Percentiles rank a stretch among this genome's conserved stretches.
Evolutionary conservation across 2,329 filamentous ascomycete species (phyloP).

Genomic region (Dothideomycetes sp.): DNA sequence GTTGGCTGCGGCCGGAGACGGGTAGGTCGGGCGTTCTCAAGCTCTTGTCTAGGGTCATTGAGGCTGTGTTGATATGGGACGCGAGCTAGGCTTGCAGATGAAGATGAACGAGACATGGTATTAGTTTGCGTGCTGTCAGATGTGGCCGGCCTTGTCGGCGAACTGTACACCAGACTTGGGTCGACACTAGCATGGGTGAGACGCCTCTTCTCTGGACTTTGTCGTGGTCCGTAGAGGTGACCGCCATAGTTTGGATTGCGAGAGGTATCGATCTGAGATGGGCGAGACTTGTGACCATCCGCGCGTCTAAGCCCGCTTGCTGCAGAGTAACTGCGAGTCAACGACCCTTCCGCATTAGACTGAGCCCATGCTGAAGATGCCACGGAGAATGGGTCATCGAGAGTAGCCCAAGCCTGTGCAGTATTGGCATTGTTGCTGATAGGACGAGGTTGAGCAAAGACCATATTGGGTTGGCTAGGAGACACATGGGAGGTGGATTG

Average conservation of each 20-base stretch:
- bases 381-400: neutral
- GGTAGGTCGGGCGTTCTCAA: conserved; percentile 11
- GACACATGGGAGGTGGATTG: too few relatives aligned
- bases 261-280: neutral
- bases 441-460: neutral
- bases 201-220: neutral
- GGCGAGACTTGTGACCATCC: neutral
- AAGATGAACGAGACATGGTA: conserved; percentile 1
- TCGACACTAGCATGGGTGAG: conserved; percentile 30
- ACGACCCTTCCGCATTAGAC: conserved; percentile 1
- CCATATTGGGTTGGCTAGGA: neutral
- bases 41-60: conserved; percentile 23
- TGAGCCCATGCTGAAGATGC: neutral
- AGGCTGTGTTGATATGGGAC: conserved; percentile 27
- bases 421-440: neutral
- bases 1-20: too few relatives aligned
- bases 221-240: neutral
- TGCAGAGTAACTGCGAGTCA: conserved; percentile 4
- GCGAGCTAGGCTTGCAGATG: neutral
- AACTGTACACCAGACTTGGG: conserved; percentile 32
- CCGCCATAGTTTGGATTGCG: neutral
- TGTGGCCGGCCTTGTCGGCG: conserved; percentile 16
- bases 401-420: neutral
- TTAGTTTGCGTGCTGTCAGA: conserved; percentile 4
- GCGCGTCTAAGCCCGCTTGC: neutral